A percentile compares a stretch with the other conserved stretches of the same genome.
phyloP scores from a whole-genome alignment of 805 yeast genomes.

The Nakazawaea sp. region DNA sequence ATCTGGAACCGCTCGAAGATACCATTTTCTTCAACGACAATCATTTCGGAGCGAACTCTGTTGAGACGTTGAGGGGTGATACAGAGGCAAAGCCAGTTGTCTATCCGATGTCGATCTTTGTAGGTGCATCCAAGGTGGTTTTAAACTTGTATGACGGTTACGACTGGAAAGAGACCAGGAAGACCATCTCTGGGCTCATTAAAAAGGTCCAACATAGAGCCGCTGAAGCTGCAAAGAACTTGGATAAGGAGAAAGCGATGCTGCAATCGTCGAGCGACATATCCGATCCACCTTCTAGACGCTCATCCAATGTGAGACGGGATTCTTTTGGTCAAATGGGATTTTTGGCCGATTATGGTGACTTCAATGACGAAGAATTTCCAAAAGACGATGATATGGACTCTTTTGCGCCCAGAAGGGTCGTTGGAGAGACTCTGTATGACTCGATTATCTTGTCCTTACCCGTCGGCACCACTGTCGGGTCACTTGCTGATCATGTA shows the following conservation, averaged over 20 bases:
- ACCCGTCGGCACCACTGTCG: slow-evolving; percentile 40
- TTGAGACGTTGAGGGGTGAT: background rate
- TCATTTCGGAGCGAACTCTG: slow-evolving; percentile 4
- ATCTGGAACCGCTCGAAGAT: background rate
- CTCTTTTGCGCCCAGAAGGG: slow-evolving; percentile 15
- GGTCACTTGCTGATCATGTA: slow-evolving; percentile 41
- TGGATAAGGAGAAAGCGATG: background rate
- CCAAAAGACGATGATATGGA: slow-evolving; percentile 12
- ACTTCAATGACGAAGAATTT: slow-evolving; percentile 12
- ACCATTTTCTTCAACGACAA: slow-evolving; percentile 7
- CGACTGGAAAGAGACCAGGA: slow-evolving; percentile 81
- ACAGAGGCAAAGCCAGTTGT: slow-evolving; percentile 7
- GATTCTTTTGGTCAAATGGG: slow-evolving; percentile 6
- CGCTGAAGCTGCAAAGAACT: background rate
- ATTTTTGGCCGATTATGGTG: slow-evolving; percentile 8
- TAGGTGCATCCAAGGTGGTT: slow-evolving; percentile 31
- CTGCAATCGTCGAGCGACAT: background rate
- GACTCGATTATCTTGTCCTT: slow-evolving; percentile 72
- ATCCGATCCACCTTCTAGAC: slow-evolving; percentile 3
- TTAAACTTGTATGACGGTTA: slow-evolving; percentile 78
- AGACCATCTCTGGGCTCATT: slow-evolving; percentile 58
- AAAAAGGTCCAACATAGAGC: slow-evolving; percentile 51
- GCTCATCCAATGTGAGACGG: background rate
- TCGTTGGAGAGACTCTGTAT: slow-evolving; percentile 60
- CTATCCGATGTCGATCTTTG: slow-evolving; percentile 22